These are phyloP conservation scores for Hyphodiscus hymeniophilus DNA, from an alignment of 495 filamentous ascomycete species.

Conservation along the genomic window DNA sequence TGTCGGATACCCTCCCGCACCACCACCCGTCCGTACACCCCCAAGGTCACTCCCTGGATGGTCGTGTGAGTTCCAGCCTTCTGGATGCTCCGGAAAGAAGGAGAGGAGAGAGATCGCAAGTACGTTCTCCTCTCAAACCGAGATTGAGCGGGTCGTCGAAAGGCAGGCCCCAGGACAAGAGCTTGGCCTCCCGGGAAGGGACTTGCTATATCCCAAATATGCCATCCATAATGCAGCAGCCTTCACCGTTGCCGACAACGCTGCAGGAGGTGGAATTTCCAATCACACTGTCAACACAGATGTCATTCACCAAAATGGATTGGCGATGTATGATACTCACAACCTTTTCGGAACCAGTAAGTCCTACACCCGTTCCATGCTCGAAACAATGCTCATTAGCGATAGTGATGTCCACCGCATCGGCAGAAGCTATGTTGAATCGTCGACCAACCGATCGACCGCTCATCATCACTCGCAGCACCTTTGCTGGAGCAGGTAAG, in stretches of 20 bases:
- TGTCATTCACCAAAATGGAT: slow-evolving; percentile 63
- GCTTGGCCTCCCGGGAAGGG: slow-evolving; percentile 50
- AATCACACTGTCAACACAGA: slow-evolving; percentile 71
- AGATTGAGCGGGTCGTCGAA: neutral
- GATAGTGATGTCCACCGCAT: slow-evolving; percentile 68
- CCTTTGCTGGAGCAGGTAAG: slow-evolving; percentile 71
- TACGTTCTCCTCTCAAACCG: neutral
- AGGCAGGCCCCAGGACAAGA: slow-evolving; percentile 27
- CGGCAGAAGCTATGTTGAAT: slow-evolving; percentile 57
- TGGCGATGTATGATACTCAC: slow-evolving; percentile 71
- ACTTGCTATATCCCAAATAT: slow-evolving; percentile 68
- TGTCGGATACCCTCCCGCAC: slow-evolving; percentile 54
- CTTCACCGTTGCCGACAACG: slow-evolving; percentile 30
- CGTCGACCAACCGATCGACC: slow-evolving; percentile 62
- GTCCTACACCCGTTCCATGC: slow-evolving; percentile 8
- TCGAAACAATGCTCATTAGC: neutral
- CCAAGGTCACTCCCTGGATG: slow-evolving; percentile 64
- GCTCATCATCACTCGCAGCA: slow-evolving; percentile 75
- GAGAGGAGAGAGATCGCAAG: slow-evolving; percentile 4
- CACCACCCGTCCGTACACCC: slow-evolving; percentile 53
- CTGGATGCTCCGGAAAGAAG: slow-evolving; percentile 25
- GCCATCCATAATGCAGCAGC: slow-evolving; percentile 62
- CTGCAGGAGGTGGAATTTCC: slow-evolving; percentile 50
- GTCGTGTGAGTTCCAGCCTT: slow-evolving; percentile 61
- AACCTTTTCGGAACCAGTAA: slow-evolving; percentile 74